Conservation (phyloP, 1,284 basidiomycete species). For the Apiotrichum laibachii region DNA sequence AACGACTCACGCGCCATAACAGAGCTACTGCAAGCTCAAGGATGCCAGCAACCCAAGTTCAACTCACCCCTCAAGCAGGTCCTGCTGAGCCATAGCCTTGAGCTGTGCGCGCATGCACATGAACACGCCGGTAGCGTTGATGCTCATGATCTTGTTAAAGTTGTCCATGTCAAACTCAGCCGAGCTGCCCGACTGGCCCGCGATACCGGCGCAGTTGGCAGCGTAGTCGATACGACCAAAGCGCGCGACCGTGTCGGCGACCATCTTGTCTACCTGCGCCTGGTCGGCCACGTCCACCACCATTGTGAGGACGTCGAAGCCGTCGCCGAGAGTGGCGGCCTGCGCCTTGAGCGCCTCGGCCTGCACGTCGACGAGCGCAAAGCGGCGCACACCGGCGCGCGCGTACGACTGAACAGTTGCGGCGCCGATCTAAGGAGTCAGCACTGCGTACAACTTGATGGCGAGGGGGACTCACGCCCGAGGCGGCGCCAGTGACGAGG, state of each 20-base stretch:
- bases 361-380: constrained; percentile 8
- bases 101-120: constrained; percentile 18
- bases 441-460: neutral
- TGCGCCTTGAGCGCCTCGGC: neutral
- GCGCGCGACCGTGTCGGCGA: neutral
- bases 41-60: constrained; percentile 1
- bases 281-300: constrained; percentile 21
- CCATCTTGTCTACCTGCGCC: constrained; percentile 13
- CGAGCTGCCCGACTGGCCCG: constrained; percentile 13
- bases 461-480: constrained; percentile 18
- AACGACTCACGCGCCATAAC: too few relatives aligned
- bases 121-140: constrained; percentile 16
- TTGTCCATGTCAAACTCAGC: constrained; percentile 15
- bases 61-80: constrained; percentile 1
- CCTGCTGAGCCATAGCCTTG: constrained; percentile 17
- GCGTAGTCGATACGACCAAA: constrained; percentile 41
- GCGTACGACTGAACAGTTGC: constrained; percentile 12
- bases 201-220: constrained; percentile 37
- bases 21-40: neutral
- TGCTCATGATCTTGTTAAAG: constrained; percentile 23
- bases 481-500: constrained; percentile 26
- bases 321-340: neutral
- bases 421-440: constrained; percentile 14
- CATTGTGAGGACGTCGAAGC: constrained; percentile 3
- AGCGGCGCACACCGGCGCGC: constrained; percentile 10